A percentile compares a stretch with the other conserved stretches of the same genome.
These are phyloP conservation scores for Bocquillonia castaneifolia DNA, from an alignment of 441 rosid genomes.

Conservation along the genomic window DNA sequence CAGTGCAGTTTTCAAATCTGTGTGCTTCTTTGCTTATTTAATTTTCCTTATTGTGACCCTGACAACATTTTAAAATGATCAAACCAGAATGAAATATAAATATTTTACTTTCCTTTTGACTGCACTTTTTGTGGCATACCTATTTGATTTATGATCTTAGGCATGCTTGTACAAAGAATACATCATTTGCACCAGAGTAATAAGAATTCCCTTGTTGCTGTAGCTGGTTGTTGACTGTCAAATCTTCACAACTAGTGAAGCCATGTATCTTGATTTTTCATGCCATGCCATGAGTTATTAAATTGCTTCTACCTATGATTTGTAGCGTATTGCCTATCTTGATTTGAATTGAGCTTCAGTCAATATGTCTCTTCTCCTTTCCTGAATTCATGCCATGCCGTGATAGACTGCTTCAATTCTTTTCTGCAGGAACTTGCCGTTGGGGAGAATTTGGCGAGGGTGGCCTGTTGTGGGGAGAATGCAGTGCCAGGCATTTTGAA, in stretches of 20 bases:
- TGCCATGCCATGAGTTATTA: not conserved
- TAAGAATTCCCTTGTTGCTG: not conserved
- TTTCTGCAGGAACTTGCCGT: slow-evolving; percentile 63
- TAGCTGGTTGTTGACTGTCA: slow-evolving; percentile 4
- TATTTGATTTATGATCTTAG: not conserved
- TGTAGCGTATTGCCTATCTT: not conserved
- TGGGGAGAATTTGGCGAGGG: slow-evolving; percentile 99
- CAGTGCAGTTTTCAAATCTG: not conserved
- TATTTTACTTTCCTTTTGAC: not conserved
- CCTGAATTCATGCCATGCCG: not conserved
- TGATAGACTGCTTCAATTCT: not conserved
- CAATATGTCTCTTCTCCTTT: not conserved
- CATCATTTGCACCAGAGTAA: not conserved
- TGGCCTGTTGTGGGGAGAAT: slow-evolving; percentile 96
- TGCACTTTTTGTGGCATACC: not conserved
- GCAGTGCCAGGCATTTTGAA: slow-evolving; percentile 68
- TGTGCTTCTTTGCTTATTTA: not conserved
- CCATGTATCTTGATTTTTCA: not conserved
- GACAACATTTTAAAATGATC: not conserved
- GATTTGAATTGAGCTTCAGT: not conserved
- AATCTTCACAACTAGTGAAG: not conserved
- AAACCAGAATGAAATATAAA: not conserved
- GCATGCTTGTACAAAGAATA: not conserved
- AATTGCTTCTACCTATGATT: not conserved
- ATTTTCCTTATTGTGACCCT: not conserved